Base-by-base conservation (phyloP, 2,329 filamentous ascomycete species). In the Clonostachys sp. region DNA sequence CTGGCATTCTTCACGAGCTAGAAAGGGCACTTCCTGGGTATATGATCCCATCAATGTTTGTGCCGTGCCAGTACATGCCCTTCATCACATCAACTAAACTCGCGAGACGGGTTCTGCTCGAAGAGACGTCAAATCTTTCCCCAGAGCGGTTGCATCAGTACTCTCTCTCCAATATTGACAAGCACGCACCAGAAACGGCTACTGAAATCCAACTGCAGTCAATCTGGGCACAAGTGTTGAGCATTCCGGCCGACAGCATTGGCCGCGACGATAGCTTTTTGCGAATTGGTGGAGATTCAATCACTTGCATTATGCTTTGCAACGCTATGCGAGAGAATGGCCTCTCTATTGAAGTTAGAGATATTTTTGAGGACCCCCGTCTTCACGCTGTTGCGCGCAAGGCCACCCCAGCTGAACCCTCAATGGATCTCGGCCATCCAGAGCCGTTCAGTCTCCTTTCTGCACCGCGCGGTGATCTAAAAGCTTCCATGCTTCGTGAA, bases 291-390 rank as follows among this genome's bases (percentile, higher is more conserved):
- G 55, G 55, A 10, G 55, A 57, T 36, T 45, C 43, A 2, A 51
- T 62, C 13, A 48, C 49, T 1, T 57, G 58, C 2, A 62, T 62
- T 14, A 46, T 50, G 8, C 34, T 56, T 2, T 51, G 45, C 9
- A 41, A 48, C 12, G 12, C 41, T 7, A 45, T 49, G 10, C 48
- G 51, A 12, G 34, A 45, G 18, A 24, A 20, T 2, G 48, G 51
- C 3, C 36, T 55, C 6, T 9, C 13, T 1, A 17, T 56, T 6
- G 47, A 48, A 0, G 48, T 55, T 10, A 52, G 49, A 14, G 52
- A 52, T 8, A 45, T 57, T 12, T 56, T 57, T 14, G 43, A 47
- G 16, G 51, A 55, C 36, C 53, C 55, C 5, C 39, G 51, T 6
- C 44, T 56, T 30, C 20, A 14, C 5, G 18, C 13, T 18, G 43